Conservation (phyloP, 2,329 filamentous ascomycete genomes). For the Phaeosphaeriaceae sp. region DNA sequence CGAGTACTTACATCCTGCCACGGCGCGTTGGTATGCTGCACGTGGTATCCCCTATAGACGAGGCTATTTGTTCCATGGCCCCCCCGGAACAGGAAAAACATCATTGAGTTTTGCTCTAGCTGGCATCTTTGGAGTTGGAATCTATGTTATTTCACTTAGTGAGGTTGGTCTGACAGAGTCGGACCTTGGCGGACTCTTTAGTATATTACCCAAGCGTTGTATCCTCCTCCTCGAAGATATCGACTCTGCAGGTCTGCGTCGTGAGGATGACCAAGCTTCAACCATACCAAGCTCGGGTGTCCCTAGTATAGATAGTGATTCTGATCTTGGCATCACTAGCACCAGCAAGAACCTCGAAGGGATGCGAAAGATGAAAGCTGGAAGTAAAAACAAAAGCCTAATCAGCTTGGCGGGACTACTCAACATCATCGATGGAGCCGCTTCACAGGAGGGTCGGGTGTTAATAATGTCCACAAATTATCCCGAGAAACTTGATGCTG, state of each 20-base stretch:
- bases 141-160: slow-evolving; percentile 55
- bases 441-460: background rate
- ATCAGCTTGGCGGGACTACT: slow-evolving; percentile 5
- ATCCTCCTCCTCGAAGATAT: slow-evolving; percentile 58
- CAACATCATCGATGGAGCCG: background rate
- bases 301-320: too few species aligned
- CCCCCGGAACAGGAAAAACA: slow-evolving; percentile 80
- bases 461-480: slow-evolving; percentile 4
- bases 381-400: background rate
- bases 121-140: slow-evolving; percentile 55
- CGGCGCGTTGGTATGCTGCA: slow-evolving; percentile 80
- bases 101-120: slow-evolving; percentile 49
- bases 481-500: background rate
- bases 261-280: too few species aligned
- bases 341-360: too few species aligned
- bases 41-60: slow-evolving; percentile 85
- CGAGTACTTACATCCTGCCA: slow-evolving; percentile 75
- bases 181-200: slow-evolving; percentile 59
- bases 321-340: too few species aligned
- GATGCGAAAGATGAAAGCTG: too few species aligned
- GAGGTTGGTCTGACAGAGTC: slow-evolving; percentile 78
- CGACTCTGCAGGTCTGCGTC: slow-evolving; percentile 54
- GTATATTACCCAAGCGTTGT: slow-evolving; percentile 51
- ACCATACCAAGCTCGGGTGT: too few species aligned
- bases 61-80: slow-evolving; percentile 82